phyloP scores from a whole-genome alignment of 2,329 filamentous ascomycete genomes.

The Tolypocladium amazonense region DNA sequence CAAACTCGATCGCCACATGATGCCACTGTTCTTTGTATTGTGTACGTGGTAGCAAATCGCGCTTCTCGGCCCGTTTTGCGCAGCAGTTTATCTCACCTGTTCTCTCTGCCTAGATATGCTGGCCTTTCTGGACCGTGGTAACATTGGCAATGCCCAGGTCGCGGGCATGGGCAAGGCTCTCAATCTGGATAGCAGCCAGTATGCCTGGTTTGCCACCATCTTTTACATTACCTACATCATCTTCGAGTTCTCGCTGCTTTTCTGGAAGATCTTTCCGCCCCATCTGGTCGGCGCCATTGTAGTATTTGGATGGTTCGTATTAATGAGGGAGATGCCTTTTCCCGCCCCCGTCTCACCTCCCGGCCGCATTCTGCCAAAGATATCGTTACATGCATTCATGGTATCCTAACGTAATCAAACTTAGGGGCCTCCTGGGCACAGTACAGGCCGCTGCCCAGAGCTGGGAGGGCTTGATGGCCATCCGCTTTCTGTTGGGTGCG shows the following conservation, averaged over 20 bases:
- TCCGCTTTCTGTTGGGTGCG: neutral
- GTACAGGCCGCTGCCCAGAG: neutral
- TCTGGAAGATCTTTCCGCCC: neutral
- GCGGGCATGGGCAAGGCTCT: neutral
- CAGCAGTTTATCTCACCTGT: neutral
- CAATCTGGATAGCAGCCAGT: neutral
- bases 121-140: neutral
- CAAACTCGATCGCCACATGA: neutral
- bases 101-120: neutral
- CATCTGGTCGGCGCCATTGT: neutral
- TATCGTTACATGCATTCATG: neutral
- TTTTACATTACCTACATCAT: neutral
- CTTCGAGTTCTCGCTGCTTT: neutral
- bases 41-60: neutral
- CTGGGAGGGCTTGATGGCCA: neutral
- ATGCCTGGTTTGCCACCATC: neutral
- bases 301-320: neutral
- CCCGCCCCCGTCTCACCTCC: neutral
- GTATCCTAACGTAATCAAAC: neutral
- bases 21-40: neutral
- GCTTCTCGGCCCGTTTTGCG: too few relatives aligned
- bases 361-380: neutral
- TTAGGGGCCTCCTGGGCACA: neutral
- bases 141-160: neutral
- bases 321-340: neutral